Base-by-base conservation (phyloP, 352 stramenopile genomes). In the Phytophthora sp. region DNA sequence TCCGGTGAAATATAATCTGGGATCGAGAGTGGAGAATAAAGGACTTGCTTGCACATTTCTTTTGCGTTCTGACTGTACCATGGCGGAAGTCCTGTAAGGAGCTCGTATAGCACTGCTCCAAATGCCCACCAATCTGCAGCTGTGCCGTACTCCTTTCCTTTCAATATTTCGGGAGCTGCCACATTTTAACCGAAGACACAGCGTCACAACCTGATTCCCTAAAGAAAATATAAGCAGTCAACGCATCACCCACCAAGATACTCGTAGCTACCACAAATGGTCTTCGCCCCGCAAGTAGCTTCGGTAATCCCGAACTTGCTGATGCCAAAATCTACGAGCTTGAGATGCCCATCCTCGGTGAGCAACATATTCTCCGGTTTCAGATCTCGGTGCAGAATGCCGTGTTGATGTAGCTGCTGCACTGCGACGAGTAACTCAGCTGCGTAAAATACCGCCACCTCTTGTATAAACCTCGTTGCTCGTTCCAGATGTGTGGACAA, bases 61-160 rank as follows among this genome's bases (percentile, higher is more conserved):
- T 73, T 41, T n/a, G 56, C 52, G 39, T 93, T 86, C 7, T 89
- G 62, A 42, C 73, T 79, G 65, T 94, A 94, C 83, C 85, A 94
- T 24, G 86, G 85, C 5, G 86, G 86, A 5, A 94, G 46, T 0
- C 86, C 86, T 15, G 86, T 91, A 15, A 94, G 74, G 52, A 94
- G 83, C 41, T 93, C 84, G 47, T 91, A 94, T 11, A 94, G 41
- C 20, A 94, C 82, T 2, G 74, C 71, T 23, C 86, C 86, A 53
- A 91, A 90, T 6, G 84, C 86, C 83, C 82, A 94, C 86, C 86
- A 94, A 52, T 94, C 86, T 11, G 89, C 76, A 18, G 86, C 85
- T 15, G 81, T 92, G 24, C 86, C 86, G 45, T 94, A 94, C 24
- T 85, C 85, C 31, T 70, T 53, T 21, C 82, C 76, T 51, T 77